phyloP scores from a whole-genome alignment of 768 basidiomycete genomes.

The Suillus hirtellus region DNA sequence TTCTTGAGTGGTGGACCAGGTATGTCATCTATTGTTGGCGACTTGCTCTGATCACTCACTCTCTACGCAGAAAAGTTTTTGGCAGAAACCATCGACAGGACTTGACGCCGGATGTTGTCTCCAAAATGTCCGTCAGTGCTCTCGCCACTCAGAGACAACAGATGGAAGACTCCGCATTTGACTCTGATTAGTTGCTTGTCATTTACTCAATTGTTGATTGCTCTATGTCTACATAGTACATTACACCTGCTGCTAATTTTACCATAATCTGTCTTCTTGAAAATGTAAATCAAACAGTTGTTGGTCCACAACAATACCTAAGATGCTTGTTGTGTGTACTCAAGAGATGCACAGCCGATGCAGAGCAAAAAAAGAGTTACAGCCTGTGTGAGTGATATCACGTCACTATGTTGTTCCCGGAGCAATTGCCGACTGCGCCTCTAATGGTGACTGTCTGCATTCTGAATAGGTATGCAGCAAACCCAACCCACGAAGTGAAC shows the following conservation, averaged over 20 bases:
- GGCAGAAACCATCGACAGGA: background rate
- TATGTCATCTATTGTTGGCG: background rate
- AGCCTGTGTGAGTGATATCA: no score
- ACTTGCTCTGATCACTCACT: background rate
- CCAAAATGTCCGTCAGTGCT: background rate
- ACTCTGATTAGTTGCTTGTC: background rate
- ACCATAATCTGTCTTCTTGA: no score
- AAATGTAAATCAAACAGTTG: no score
- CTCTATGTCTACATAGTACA: no score
- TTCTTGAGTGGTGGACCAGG: conserved; percentile 20
- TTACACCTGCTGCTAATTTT: no score
- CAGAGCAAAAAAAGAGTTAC: no score
- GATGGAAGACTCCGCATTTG: background rate
- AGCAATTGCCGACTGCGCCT: no score
- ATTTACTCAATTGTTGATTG: no score
- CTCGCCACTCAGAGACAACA: background rate
- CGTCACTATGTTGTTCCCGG: no score
- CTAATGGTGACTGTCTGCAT: background rate
- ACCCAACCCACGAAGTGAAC: background rate
- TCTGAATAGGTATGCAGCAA: background rate
- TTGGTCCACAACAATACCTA: no score
- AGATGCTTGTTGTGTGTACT: no score
- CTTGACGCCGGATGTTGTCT: background rate
- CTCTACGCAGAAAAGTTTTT: background rate
- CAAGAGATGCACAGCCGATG: no score